A percentile compares a stretch with the other conserved stretches of the same genome.
phyloP scores from a whole-genome alignment of 768 basidiomycete genomes.

The Heimioporus sp. region DNA sequence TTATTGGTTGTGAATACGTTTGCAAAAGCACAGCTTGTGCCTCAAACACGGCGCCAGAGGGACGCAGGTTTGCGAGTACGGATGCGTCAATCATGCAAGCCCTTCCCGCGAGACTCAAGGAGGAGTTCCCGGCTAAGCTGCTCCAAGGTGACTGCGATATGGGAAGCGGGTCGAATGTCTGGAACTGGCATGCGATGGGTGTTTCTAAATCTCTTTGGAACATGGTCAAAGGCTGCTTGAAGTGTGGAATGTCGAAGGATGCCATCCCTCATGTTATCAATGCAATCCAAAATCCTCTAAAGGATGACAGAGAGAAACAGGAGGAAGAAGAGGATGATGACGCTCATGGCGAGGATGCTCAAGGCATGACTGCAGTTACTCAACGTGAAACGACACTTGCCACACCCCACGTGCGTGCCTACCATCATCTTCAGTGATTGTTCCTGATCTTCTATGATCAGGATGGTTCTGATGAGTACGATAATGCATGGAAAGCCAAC shows the following conservation, averaged over 20 bases:
- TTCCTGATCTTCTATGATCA: slow-evolving; percentile 20
- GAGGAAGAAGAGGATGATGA: slow-evolving; percentile 35
- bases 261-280: slow-evolving; percentile 57
- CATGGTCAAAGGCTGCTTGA: slow-evolving; percentile 59
- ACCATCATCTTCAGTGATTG: background rate
- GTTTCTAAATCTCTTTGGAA: slow-evolving; percentile 74
- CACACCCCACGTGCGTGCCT: slow-evolving; percentile 26
- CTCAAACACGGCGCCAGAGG: slow-evolving; percentile 43
- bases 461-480: slow-evolving; percentile 52
- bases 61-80: slow-evolving; percentile 68
- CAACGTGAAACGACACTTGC: slow-evolving; percentile 26
- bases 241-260: slow-evolving; percentile 58
- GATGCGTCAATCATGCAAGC: slow-evolving; percentile 70
- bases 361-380: slow-evolving; percentile 16
- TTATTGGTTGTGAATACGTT: slow-evolving; percentile 81
- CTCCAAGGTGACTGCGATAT: slow-evolving; percentile 56
- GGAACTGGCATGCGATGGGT: slow-evolving; percentile 78
- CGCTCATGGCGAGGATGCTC: slow-evolving; percentile 30
- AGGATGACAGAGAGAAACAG: slow-evolving; percentile 34
- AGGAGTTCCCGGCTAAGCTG: slow-evolving; percentile 71
- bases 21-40: slow-evolving; percentile 55
- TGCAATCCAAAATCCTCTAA: slow-evolving; percentile 47
- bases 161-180: slow-evolving; percentile 57
- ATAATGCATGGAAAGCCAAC: slow-evolving; percentile 63
- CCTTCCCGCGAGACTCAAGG: slow-evolving; percentile 62